These are phyloP conservation scores for Sugiyamaella paludigena DNA, from an alignment of 1,139 yeast genomes.

Conservation along the genomic window DNA sequence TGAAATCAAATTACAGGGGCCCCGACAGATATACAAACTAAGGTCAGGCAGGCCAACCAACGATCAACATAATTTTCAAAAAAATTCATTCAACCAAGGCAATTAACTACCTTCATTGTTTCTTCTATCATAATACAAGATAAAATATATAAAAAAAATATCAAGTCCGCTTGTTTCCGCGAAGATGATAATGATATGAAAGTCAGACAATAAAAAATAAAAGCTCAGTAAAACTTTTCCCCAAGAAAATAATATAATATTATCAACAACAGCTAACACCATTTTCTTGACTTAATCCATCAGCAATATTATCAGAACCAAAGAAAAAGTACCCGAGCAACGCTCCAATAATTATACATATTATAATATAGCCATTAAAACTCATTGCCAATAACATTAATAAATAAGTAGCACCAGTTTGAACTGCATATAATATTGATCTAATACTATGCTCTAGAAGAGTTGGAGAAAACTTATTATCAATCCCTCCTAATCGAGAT, in stretches of 20 bases:
- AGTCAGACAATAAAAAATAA: too few relatives aligned
- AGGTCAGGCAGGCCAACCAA: too few relatives aligned
- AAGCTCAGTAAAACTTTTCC: background rate
- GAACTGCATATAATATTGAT: conserved; percentile 49
- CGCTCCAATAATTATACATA: conserved; percentile 62
- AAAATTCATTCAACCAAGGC: too few relatives aligned
- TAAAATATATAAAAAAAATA: too few relatives aligned
- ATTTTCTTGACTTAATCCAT: conserved; percentile 18
- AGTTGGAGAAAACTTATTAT: conserved; percentile 35
- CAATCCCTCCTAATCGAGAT: conserved; percentile 1
- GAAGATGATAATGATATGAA: too few relatives aligned
- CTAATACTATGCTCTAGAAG: conserved; percentile 51
- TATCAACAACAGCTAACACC: conserved; percentile 22
- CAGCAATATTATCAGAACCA: conserved; percentile 30
- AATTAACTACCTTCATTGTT: too few relatives aligned
- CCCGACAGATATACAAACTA: too few relatives aligned
- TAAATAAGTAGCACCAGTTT: conserved; percentile 62
- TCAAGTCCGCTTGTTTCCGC: too few relatives aligned
- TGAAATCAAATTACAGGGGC: too few relatives aligned
- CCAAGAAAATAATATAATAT: background rate
- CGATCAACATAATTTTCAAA: too few relatives aligned
- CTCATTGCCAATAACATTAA: conserved; percentile 73
- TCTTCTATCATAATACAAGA: too few relatives aligned
- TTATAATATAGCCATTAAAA: conserved; percentile 66
- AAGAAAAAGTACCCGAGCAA: conserved; percentile 51